Evolutionary conservation across 495 filamentous ascomycete genomes (phyloP), one percentile per base, ranked within the genome.

Genomic region (Hypoxylon rickii): DNA sequence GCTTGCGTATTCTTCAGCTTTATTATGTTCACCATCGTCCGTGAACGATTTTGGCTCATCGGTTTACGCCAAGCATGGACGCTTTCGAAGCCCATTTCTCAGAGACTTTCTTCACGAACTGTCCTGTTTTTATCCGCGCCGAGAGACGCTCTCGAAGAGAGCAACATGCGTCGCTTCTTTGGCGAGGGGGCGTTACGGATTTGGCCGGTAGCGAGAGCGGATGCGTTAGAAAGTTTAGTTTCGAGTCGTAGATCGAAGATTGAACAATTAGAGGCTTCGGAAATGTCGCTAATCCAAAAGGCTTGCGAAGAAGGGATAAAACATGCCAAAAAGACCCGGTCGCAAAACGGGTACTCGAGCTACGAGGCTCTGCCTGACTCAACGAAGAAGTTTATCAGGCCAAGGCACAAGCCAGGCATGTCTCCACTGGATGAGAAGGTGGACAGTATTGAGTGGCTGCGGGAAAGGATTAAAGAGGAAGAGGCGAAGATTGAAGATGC

Each of bases 371-470:
- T 77, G 61, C 20, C 81, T 64, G 70, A 72, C 74, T 22, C 69
- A 69, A 24, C 77, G 71, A 22, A 79, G 82, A 66, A 63, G 76
- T 45, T 75, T 75, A 29, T 86, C 78, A 1, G 86, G 71, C 26
- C 84, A 81, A 64, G 77, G 73, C 39, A 67, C 71, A 53, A 83
- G 79, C 55, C 65, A 74, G 56, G 70, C 78, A 53, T 72, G 84
- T 76, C 84, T 79, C 44, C 76, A 80, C 31, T 68, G 56, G 19
- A 47, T 6, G 51, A 58, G 53, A 86, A 88, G 58, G 88, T 92
- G 13, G 90, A 95, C 70, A 90, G 88, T 0, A 93, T 93, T 73
- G 83, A 92, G 58, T 95, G 90, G 87, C 86, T 84, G 43, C 83
- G 92, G 48, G 78, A 81, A 0, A 83, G 90, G 62, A 83, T 96